phyloP scores from a whole-genome alignment of 805 yeast species.

The Scheffersomyces coipomensis region DNA sequence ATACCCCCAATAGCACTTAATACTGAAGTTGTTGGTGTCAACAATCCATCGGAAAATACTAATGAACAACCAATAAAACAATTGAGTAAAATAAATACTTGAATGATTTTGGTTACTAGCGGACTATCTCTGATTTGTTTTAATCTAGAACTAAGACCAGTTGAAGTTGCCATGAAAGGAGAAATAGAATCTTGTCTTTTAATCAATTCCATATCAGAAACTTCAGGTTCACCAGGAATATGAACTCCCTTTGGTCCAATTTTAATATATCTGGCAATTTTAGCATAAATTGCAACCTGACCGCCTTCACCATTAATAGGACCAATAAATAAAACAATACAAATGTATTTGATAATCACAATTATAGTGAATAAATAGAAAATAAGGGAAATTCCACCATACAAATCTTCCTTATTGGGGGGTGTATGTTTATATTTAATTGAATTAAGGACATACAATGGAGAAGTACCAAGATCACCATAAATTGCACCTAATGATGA shows the following conservation, averaged over 20 bases:
- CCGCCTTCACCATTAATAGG: constrained; percentile 65
- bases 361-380: constrained; percentile 56
- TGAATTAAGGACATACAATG: constrained; percentile 48
- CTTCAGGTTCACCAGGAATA: constrained; percentile 38
- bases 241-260: constrained; percentile 46
- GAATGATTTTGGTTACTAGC: constrained; percentile 24
- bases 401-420: constrained; percentile 39
- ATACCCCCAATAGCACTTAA: constrained; percentile 58
- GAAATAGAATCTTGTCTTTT: constrained; percentile 38
- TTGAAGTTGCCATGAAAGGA: constrained; percentile 17
- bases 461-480: constrained; percentile 65
- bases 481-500: constrained; percentile 61
- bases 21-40: constrained; percentile 65
- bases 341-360: constrained; percentile 51
- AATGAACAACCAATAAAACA: constrained; percentile 57
- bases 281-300: constrained; percentile 61
- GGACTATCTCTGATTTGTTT: constrained; percentile 19
- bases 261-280: constrained; percentile 48
- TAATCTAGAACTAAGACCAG: constrained; percentile 11
- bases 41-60: constrained; percentile 57
- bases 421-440: constrained; percentile 21
- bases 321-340: constrained; percentile 48
- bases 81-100: constrained; percentile 25
- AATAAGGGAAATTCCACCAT: constrained; percentile 52
- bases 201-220: constrained; percentile 24